Evolutionary conservation across 768 basidiomycete species (phyloP).

Genomic region (Lactarius hatsudake): DNA sequence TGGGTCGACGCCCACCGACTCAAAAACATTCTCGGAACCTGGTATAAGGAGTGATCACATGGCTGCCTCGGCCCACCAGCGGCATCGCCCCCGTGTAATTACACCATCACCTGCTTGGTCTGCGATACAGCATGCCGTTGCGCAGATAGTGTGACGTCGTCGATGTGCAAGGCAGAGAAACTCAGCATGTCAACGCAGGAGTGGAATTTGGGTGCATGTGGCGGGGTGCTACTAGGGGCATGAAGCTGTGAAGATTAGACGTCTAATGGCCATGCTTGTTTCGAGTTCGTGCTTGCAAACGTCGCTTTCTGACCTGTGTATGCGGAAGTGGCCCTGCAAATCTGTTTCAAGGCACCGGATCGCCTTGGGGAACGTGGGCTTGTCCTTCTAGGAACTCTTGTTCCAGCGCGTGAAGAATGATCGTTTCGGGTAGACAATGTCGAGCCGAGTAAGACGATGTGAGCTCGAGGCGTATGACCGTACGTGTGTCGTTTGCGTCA

Average conservation of each 20-base stretch:
- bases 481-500: constrained; percentile 77
- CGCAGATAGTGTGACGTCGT: constrained; percentile 23
- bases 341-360: constrained; percentile 84
- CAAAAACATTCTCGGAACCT: too few relatives aligned
- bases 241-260: constrained; percentile 40
- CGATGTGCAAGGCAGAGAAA: constrained; percentile 53
- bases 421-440: constrained; percentile 75
- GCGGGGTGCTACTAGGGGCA: constrained; percentile 23
- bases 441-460: constrained; percentile 93
- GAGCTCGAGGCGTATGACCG: constrained; percentile 79
- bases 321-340: constrained; percentile 61
- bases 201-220: constrained; percentile 36
- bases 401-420: constrained; percentile 74
- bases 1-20: too few relatives aligned
- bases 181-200: constrained; percentile 51
- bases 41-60: too few relatives aligned
- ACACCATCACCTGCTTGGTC: constrained; percentile 6
- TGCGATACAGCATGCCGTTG: neutral
- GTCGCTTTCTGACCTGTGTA: constrained; percentile 48
- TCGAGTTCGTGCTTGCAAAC: constrained; percentile 12
- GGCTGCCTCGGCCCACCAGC: neutral
- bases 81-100: neutral
- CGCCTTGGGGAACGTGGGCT: constrained; percentile 74
- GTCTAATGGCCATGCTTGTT: constrained; percentile 44
- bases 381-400: constrained; percentile 62